These are phyloP conservation scores for Xylariaceae sp. DNA, from an alignment of 2,329 filamentous ascomycete species.

Conservation along the genomic window DNA sequence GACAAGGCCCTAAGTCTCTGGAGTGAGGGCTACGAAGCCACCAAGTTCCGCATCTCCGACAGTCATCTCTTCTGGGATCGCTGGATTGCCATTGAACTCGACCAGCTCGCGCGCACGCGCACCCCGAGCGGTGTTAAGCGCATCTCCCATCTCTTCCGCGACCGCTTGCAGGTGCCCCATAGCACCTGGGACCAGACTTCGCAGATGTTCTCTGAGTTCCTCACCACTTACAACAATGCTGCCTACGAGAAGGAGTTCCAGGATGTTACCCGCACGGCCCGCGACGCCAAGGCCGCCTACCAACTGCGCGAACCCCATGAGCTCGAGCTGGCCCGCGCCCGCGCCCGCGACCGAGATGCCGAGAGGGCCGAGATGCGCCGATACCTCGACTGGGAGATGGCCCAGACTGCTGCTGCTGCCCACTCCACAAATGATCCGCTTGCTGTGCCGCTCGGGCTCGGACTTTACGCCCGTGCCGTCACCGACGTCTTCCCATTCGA, in stretches of 20 bases:
- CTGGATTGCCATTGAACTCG: constrained; percentile 68
- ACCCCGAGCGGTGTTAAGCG: constrained; percentile 57
- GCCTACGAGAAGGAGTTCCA: constrained; percentile 73
- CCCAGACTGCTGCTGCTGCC: constrained; percentile 52
- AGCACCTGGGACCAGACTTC: constrained; percentile 70
- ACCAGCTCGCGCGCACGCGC: constrained; percentile 56
- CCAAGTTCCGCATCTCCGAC: constrained; percentile 69
- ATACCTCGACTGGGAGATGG: constrained; percentile 84
- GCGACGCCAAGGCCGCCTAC: constrained; percentile 60
- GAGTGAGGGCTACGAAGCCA: constrained; percentile 66
- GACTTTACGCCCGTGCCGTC: constrained; percentile 76
- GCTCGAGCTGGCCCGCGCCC: constrained; percentile 57
- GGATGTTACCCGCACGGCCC: constrained; percentile 58
- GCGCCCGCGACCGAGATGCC: constrained; percentile 52
- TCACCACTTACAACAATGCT: constrained; percentile 65
- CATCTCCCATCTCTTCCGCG: constrained; percentile 65
- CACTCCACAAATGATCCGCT: constrained; percentile 40
- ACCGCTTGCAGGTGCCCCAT: constrained; percentile 69
- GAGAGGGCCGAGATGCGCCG: constrained; percentile 52
- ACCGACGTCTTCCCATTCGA: constrained; percentile 66
- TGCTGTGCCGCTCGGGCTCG: constrained; percentile 51
- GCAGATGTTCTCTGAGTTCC: constrained; percentile 68
- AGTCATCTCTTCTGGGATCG: constrained; percentile 77
- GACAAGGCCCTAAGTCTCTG: constrained; percentile 64
- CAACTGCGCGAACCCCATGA: constrained; percentile 65